Percentiles rank a stretch among this genome's conserved stretches.
phyloP scores from a whole-genome alignment of 495 filamentous ascomycete species.

The Aspergillus asperescens region DNA sequence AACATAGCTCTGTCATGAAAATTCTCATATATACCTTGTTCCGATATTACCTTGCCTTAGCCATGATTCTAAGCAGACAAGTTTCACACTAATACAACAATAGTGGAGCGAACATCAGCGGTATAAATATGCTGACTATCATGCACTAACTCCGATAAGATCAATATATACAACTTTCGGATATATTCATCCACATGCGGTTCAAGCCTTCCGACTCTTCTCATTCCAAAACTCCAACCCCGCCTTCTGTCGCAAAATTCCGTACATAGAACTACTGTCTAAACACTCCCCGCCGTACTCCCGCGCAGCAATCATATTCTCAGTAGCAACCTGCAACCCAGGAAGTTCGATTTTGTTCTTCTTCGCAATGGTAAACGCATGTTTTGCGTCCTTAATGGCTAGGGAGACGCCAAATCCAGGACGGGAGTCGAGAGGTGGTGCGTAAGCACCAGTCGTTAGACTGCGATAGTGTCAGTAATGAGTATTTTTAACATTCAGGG shows the following conservation, averaged over 20 bases:
- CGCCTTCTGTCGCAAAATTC: slow-evolving; percentile 38
- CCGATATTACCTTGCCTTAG: too few species aligned
- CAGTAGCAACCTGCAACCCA: slow-evolving; percentile 31
- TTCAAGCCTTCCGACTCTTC: slow-evolving; percentile 34
- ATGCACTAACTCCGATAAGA: too few species aligned
- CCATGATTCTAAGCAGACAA: too few species aligned
- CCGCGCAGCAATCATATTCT: slow-evolving; percentile 40
- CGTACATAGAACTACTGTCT: slow-evolving; percentile 45
- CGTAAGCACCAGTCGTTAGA: slow-evolving; percentile 42
- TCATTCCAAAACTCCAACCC: slow-evolving; percentile 45
- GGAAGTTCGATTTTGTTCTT: slow-evolving; percentile 35
- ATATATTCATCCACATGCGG: too few species aligned
- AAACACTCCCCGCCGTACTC: slow-evolving; percentile 40
- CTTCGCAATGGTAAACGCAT: slow-evolving; percentile 36
- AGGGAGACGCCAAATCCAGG: slow-evolving; percentile 44
- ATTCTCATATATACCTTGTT: too few species aligned
- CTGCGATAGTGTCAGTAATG: slow-evolving; percentile 18
- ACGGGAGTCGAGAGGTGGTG: slow-evolving; percentile 36
- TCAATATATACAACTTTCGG: too few species aligned
- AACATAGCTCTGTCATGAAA: too few species aligned
- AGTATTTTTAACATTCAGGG: too few species aligned
- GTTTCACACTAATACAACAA: too few species aligned
- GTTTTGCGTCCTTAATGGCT: slow-evolving; percentile 45
- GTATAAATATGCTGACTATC: background rate
- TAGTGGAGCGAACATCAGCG: too few species aligned